These are phyloP conservation scores for Neurospora tetrasperma DNA, from an alignment of 495 filamentous ascomycete genomes.

Conservation along the genomic window DNA sequence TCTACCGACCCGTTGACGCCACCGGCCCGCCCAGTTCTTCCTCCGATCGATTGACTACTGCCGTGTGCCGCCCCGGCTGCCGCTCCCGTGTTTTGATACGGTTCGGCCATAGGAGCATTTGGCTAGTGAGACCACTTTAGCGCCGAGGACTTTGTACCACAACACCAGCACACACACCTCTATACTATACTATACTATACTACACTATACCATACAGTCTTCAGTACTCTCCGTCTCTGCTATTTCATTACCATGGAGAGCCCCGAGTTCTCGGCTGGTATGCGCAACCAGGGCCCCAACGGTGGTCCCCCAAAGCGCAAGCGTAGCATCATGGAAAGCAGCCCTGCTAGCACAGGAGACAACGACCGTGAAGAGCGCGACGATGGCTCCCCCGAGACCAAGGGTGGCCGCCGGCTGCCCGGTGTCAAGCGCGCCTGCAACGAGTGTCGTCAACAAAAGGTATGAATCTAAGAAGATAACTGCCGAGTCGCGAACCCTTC, in stretches of 20 bases:
- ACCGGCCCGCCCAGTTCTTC: conserved; percentile 6
- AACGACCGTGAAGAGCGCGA: conserved; percentile 61
- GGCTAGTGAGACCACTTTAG: not conserved
- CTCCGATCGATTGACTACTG: conserved; percentile 1
- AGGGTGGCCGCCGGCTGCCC: conserved; percentile 32
- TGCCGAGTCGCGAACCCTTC: not conserved
- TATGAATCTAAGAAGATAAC: not conserved
- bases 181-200: conserved; percentile 1
- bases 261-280: conserved; percentile 25
- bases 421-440: conserved; percentile 85
- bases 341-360: conserved; percentile 55
- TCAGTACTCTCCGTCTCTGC: no score
- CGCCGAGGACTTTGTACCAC: not conserved
- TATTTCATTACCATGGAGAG: conserved; percentile 15
- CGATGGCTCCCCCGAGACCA: conserved; percentile 22
- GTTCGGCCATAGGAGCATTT: not conserved
- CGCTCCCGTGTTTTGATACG: not conserved
- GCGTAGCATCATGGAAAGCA: conserved; percentile 47
- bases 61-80: conserved; percentile 4
- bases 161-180: not conserved
- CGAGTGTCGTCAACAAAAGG: conserved; percentile 93
- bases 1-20: conserved; percentile 11
- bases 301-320: conserved; percentile 36
- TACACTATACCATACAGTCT: not conserved
- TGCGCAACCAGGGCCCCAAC: conserved; percentile 32